Evolutionary conservation across 2,329 filamentous ascomycete genomes (phyloP), one percentile per base, ranked within the genome.

Genomic region (Microdochium paspali): DNA sequence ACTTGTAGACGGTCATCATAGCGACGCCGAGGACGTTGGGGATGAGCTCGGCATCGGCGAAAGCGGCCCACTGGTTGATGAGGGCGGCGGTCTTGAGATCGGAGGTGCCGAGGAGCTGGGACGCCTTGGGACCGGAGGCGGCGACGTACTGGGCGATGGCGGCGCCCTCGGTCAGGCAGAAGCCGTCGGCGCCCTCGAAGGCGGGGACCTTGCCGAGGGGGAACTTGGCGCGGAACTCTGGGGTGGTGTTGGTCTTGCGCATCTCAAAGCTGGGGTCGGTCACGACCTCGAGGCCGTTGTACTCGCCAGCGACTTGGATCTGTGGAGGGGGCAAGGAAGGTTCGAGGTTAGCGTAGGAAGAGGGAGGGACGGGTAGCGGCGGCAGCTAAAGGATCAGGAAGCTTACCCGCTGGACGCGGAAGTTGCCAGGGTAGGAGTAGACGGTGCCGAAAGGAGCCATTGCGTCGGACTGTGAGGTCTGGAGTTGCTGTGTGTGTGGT

Each of bases 181-280:
- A 67, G 43, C 73, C 73, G 53, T 75, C 70, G 20, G 70, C 61
- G 28, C 63, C 63, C 54, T 72, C 69, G 46, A 77, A 68, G 39
- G 66, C 66, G 10, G 74, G 74, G 9, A 76, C 68, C 56, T 76
- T 77, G 55, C 72, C 73, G 32, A 73, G 56, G 10, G 73, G 71
- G 60, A 76, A 77, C 53, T 76, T 76, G 59, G 67, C 50, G 13
- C 71, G 58, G 61, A 68, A 77, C 3, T 71, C 69, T 3, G 67
- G 61, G n/a, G 60, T 63, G 40, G 58, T 56, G 63, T 74, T 76
- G 50, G 65, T 66, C 44, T 63, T 58, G 47, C 61, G 57, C 53
- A 71, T 65, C 35, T 59, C 49, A 58, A 73, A 76, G 49, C 60
- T 60, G n/a, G 63, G 58, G 6, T 46, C 55, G 24, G 58, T 3